A percentile compares a stretch with the other conserved stretches of the same genome.
Evolutionary conservation across 441 rosid genomes (phyloP).

Genomic region (Syzygium malaccense): DNA sequence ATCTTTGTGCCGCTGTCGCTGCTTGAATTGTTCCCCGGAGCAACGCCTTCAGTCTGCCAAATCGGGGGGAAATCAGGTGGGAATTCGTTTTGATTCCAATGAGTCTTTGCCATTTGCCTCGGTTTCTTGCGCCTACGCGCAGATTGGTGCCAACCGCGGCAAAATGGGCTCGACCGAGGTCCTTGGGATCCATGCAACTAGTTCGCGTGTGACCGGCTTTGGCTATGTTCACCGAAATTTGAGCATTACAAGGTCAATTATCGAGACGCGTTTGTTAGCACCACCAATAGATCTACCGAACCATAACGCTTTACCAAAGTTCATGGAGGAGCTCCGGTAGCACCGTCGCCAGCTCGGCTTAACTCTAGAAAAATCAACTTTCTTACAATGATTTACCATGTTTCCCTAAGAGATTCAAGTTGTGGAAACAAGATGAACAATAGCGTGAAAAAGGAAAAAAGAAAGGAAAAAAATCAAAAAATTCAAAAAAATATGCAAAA

Average conservation of each 20-base stretch:
- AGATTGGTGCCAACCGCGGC: not conserved
- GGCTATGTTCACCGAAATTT: conserved; percentile 74
- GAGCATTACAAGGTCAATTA: conserved; percentile 44
- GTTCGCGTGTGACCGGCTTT: conserved; percentile 35
- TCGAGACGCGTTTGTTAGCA: not conserved
- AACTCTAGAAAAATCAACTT: not conserved
- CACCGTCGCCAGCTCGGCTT: not conserved
- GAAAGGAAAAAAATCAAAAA: too few relatives aligned
- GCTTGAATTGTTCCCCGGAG: too few relatives aligned
- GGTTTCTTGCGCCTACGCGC: not conserved
- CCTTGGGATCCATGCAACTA: not conserved
- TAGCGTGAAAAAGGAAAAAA: accelerated
- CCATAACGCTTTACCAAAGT: too few relatives aligned
- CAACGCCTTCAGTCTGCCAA: not conserved
- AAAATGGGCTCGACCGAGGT: not conserved
- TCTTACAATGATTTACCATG: not conserved
- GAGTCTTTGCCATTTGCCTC: not conserved
- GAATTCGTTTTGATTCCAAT: accelerated
- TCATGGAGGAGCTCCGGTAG: not conserved
- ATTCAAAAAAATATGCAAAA: too few relatives aligned
- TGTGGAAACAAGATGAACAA: not conserved
- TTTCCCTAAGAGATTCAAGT: not conserved
- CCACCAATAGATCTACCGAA: not conserved
- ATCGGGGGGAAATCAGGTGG: too few relatives aligned
- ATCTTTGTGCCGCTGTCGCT: too few relatives aligned